A percentile compares a stretch with the other conserved stretches of the same genome.
phyloP scores from a whole-genome alignment of 495 filamentous ascomycete species.

The Penicillium tannophilum region DNA sequence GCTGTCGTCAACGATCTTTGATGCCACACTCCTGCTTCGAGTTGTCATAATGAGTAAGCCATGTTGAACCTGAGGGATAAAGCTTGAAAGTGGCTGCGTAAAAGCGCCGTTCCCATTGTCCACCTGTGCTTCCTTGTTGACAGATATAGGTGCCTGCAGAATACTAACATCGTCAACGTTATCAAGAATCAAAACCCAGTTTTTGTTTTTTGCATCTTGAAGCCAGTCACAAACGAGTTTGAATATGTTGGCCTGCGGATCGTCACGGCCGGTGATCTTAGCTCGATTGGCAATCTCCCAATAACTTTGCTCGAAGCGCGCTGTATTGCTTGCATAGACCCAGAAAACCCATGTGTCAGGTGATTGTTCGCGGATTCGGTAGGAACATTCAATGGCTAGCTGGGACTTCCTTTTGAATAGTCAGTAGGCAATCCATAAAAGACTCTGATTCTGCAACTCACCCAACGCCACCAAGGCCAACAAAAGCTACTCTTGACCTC shows the following conservation, averaged over 20 bases:
- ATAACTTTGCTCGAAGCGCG: conserved; percentile 43
- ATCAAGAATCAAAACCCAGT: conserved; percentile 5
- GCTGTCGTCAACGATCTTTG: too few relatives aligned
- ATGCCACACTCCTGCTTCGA: too few relatives aligned
- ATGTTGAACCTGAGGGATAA: neutral
- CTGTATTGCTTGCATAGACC: conserved; percentile 44
- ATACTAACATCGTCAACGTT: neutral
- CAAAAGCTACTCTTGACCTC: neutral
- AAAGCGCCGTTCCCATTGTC: too few relatives aligned
- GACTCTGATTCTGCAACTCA: neutral
- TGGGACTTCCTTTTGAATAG: conserved; percentile 35
- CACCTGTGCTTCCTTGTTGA: too few relatives aligned
- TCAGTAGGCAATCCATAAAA: neutral
- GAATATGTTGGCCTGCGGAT: neutral
- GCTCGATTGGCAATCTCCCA: conserved; percentile 39
- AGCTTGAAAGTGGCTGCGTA: too few relatives aligned
- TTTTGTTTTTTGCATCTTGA: neutral
- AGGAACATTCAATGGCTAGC: conserved; percentile 44
- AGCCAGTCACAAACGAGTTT: conserved; percentile 1
- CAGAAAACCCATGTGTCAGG: conserved; percentile 53
- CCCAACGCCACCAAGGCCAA: conserved; percentile 10
- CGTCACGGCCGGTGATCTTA: neutral
- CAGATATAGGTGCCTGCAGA: too few relatives aligned
- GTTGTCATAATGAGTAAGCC: too few relatives aligned
- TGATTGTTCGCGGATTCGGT: conserved; percentile 32